Evolutionary conservation across 345 rosid species (phyloP), one percentile per base, ranked within the genome.

Genomic region (Carallia pectinifolia): DNA sequence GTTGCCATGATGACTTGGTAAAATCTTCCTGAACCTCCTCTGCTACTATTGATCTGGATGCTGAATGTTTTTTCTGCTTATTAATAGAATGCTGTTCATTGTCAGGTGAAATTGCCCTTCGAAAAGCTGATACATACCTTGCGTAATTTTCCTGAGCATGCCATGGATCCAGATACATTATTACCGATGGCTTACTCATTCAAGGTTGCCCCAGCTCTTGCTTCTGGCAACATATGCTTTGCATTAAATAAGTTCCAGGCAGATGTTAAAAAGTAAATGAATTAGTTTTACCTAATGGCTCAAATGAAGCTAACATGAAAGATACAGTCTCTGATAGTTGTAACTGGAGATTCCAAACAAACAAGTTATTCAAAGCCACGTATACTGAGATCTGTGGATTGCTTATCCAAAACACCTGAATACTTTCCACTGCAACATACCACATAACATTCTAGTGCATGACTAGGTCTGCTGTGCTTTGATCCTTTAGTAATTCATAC

Each of bases 1-100:
- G 85, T 71, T 83, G 98, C 85, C 99, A 96, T 72, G 94, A 92
- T 75, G 98, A 90, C 72, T 81, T 96, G 94, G 91, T 96, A 68
- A 44, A 78, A 84, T 71, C 67, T 58, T 36, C 62, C 30, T 50
- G 7, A 18, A 64, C 37, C 39, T 60, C 5, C 23, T 69, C 50
- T 31, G 64, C 71, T 59, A 59, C 36, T 64, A 10, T 50, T 66
- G 52, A 60, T 66, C 4, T 13, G 19, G 23, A 33, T 66, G 19
- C 2, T 13, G 68, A n/a, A 6, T 31, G 4, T 52, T 53, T 54
- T 30, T 64, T 61, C 29, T 70, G 40, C 69, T 69, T 44, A 50
- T 65, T 44, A 6, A 53, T 9, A 15, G 50, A 70, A 4, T 10
- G 62, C 31, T 23, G 39, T 2, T 64, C n/a, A 27, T 53, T 67